phyloP scores from a whole-genome alignment of 345 rosid species.

The Populus deltoides region DNA sequence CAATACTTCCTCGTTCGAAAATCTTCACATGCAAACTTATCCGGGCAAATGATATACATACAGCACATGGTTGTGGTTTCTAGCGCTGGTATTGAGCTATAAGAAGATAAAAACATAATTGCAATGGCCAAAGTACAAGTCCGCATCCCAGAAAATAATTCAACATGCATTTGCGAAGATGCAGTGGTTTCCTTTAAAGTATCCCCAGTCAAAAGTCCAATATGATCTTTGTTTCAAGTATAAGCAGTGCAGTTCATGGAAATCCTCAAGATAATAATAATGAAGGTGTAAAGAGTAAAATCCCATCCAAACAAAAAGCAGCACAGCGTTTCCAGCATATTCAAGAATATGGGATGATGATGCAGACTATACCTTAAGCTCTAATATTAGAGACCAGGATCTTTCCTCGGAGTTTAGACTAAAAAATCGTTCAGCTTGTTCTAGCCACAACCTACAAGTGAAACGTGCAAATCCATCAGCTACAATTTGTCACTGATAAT shows the following conservation, averaged over 20 bases:
- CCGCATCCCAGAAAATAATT: too few species aligned
- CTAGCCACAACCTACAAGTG: constrained; percentile 58
- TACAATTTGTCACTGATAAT: background rate
- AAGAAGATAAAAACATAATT: background rate
- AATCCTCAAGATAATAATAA: background rate
- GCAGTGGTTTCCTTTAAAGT: too few species aligned
- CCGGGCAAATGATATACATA: background rate
- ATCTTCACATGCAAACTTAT: background rate
- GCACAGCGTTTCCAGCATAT: background rate
- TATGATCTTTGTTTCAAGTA: background rate
- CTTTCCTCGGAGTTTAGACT: constrained; percentile 34
- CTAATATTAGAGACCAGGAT: constrained; percentile 44
- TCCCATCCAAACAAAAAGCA: background rate
- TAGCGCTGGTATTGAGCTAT: background rate
- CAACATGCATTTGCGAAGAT: too few species aligned
- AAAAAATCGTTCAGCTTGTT: constrained; percentile 41
- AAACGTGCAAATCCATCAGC: constrained; percentile 11
- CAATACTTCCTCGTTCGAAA: background rate
- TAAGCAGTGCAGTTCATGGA: background rate
- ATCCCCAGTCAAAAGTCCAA: background rate
- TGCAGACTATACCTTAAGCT: constrained; percentile 46
- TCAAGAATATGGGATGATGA: background rate
- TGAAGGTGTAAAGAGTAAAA: background rate
- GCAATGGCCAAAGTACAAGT: background rate
- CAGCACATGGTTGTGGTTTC: background rate